Conservation (phyloP, 192 early-diverging fungal species). For the Phlyctochytrium planicorne region DNA sequence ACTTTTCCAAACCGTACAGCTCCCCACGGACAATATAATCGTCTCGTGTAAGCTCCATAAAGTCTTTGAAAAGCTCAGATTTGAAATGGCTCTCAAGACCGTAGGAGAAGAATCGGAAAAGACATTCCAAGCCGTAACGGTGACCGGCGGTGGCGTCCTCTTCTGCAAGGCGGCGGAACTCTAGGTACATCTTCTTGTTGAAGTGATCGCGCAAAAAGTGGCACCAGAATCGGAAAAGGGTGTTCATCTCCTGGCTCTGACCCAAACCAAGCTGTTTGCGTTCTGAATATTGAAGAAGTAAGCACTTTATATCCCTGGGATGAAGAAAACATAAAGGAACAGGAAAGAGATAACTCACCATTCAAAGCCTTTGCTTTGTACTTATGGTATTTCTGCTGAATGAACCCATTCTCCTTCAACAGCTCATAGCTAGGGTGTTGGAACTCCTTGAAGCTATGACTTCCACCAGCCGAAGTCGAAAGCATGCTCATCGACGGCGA, state of each 20-base stretch:
- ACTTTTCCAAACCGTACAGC: conserved; percentile 91
- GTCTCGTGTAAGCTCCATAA: conserved; percentile 76
- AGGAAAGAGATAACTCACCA: no score
- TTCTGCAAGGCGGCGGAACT: conserved; percentile 87
- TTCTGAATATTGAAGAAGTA: conserved; percentile 47
- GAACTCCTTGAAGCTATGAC: conserved; percentile 35
- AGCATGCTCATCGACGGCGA: background rate
- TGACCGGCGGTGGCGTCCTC: conserved; percentile 83
- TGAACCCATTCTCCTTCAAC: conserved; percentile 94
- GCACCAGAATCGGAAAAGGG: conserved; percentile 95
- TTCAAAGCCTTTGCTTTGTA: conserved; percentile 90
- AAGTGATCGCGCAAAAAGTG: conserved; percentile 97
- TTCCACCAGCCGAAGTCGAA: background rate
- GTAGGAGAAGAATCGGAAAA: conserved; percentile 97
- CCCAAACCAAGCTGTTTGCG: conserved; percentile 87
- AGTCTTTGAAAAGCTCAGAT: conserved; percentile 82
- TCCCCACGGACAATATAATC: conserved; percentile 57
- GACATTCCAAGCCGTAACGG: conserved; percentile 94
- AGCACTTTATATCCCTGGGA: background rate
- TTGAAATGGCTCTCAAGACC: conserved; percentile 89
- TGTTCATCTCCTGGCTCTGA: conserved; percentile 96
- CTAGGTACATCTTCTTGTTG: conserved; percentile 89
- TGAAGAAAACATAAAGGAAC: no score
- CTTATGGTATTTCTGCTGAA: conserved; percentile 95
- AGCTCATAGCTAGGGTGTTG: conserved; percentile 91